These are phyloP conservation scores for Yarrowia porcina DNA, from an alignment of 805 yeast species.

Conservation along the genomic window DNA sequence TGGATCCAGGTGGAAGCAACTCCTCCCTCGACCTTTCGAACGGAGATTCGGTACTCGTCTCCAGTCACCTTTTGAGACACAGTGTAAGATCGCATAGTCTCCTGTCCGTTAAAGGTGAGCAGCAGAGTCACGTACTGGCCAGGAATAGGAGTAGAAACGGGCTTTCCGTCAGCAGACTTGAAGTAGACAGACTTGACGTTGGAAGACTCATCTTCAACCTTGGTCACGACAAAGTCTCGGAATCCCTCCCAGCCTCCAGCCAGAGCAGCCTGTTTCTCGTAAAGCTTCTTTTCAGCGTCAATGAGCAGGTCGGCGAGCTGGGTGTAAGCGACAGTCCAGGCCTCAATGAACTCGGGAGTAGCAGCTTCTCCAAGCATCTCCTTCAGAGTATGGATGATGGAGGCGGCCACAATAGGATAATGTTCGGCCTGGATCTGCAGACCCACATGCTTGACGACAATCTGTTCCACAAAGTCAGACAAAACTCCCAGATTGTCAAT, in stretches of 20 bases:
- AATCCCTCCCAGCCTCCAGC: slow-evolving; percentile 59
- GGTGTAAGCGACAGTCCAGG: slow-evolving; percentile 66
- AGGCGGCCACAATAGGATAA: slow-evolving; percentile 60
- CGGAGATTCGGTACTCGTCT: slow-evolving; percentile 54
- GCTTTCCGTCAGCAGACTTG: slow-evolving; percentile 44
- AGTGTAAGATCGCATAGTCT: slow-evolving; percentile 58
- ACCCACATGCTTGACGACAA: slow-evolving; percentile 65
- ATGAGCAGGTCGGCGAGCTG: slow-evolving; percentile 61
- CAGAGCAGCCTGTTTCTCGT: slow-evolving; percentile 38
- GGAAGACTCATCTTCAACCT: slow-evolving; percentile 45
- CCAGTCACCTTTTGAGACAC: slow-evolving; percentile 42
- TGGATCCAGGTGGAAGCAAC: slow-evolving; percentile 52
- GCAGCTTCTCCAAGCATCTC: slow-evolving; percentile 59
- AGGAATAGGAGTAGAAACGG: slow-evolving; percentile 35
- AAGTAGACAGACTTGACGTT: slow-evolving; percentile 54
- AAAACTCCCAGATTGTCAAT: slow-evolving; percentile 58
- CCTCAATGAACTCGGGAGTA: slow-evolving; percentile 54
- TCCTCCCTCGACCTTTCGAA: slow-evolving; percentile 50
- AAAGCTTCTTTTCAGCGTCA: slow-evolving; percentile 50
- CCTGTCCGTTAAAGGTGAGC: slow-evolving; percentile 41
- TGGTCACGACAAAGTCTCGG: slow-evolving; percentile 48
- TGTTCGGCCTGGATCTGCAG: slow-evolving; percentile 61
- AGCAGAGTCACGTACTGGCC: slow-evolving; percentile 48
- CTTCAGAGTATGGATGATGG: slow-evolving; percentile 52
- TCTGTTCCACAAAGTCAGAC: slow-evolving; percentile 52